These are phyloP conservation scores for Xylaria palmicola DNA, from an alignment of 495 filamentous ascomycete genomes.

Conservation along the genomic window DNA sequence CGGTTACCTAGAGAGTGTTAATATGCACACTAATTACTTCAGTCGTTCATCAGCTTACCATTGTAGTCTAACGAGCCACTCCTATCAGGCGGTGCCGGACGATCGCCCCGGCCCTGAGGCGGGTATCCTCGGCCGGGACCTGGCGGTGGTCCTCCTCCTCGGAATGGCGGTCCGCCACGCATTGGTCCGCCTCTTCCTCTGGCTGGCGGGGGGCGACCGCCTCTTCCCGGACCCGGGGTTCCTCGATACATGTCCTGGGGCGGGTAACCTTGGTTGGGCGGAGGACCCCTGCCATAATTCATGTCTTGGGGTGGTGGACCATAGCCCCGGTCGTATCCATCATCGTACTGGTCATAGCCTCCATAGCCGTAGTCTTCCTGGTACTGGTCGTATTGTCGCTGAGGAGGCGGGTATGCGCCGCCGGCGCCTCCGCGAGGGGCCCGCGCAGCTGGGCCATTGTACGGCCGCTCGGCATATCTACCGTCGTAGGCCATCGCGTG, in stretches of 20 bases:
- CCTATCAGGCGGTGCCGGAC: conserved; percentile 39
- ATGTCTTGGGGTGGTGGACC: conserved; percentile 45
- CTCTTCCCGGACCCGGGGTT: conserved; percentile 37
- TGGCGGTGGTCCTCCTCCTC: conserved; percentile 23
- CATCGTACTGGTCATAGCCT: conserved; percentile 50
- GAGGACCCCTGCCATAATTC: conserved; percentile 47
- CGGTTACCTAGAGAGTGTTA: conserved; percentile 31
- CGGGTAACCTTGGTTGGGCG: conserved; percentile 47
- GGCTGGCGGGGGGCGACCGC: conserved; percentile 41
- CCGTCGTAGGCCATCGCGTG: conserved; percentile 46
- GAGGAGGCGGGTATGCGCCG: conserved; percentile 44
- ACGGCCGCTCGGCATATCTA: conserved; percentile 48
- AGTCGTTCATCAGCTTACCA: conserved; percentile 26
- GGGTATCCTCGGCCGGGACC: conserved; percentile 42
- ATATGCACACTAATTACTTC: background rate
- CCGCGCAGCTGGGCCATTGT: conserved; percentile 48
- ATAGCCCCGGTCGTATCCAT: conserved; percentile 44
- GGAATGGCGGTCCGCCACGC: conserved; percentile 36
- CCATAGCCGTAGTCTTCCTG: conserved; percentile 51
- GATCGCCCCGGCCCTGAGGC: conserved; percentile 38
- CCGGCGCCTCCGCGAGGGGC: conserved; percentile 26
- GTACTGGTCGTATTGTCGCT: conserved; percentile 50
- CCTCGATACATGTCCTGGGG: conserved; percentile 52
- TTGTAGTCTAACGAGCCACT: conserved; percentile 30
- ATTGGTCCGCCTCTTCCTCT: conserved; percentile 45